A percentile compares a stretch with the other conserved stretches of the same genome.
Conservation (phyloP, 2,329 filamentous ascomycete species). For the Exophiala dermatitidis region DNA sequence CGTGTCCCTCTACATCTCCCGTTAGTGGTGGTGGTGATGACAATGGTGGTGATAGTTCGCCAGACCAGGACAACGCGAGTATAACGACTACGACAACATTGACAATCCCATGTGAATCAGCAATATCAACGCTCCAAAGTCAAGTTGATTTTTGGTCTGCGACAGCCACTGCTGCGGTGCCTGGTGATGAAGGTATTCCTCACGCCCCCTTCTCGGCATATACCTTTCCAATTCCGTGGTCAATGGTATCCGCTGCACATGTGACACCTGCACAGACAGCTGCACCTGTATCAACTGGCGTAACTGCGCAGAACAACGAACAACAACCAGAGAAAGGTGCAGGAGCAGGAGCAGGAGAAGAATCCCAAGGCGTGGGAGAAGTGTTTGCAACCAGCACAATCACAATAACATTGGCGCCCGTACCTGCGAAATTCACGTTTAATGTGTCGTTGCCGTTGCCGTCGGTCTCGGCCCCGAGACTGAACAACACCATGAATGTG, state of each 20-base stretch:
- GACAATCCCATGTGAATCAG: conserved; percentile 13
- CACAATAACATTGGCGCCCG: conserved; percentile 10
- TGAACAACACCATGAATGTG: no score
- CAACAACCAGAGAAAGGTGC: neutral
- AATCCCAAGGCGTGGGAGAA: neutral
- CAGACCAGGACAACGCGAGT: no score
- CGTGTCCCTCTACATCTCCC: neutral
- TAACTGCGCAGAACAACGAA: neutral
- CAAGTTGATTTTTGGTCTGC: conserved; percentile 4
- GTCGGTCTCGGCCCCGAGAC: no score
- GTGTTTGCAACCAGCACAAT: neutral
- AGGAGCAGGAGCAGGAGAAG: neutral
- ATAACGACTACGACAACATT: conserved; percentile 12
- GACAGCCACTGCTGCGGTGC: no score
- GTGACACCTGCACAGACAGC: no score
- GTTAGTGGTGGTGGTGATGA: neutral
- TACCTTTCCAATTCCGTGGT: conserved; percentile 12
- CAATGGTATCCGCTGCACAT: conserved; percentile 2
- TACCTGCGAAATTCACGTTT: conserved; percentile 2
- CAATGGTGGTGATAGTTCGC: neutral
- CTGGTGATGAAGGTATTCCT: neutral
- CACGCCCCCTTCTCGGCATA: conserved; percentile 1
- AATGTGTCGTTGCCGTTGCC: neutral
- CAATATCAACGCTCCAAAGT: conserved; percentile 10
- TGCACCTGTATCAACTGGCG: no score